These are phyloP conservation scores for Hypoxylon lenormandii DNA, from an alignment of 495 filamentous ascomycete species.

Conservation along the genomic window DNA sequence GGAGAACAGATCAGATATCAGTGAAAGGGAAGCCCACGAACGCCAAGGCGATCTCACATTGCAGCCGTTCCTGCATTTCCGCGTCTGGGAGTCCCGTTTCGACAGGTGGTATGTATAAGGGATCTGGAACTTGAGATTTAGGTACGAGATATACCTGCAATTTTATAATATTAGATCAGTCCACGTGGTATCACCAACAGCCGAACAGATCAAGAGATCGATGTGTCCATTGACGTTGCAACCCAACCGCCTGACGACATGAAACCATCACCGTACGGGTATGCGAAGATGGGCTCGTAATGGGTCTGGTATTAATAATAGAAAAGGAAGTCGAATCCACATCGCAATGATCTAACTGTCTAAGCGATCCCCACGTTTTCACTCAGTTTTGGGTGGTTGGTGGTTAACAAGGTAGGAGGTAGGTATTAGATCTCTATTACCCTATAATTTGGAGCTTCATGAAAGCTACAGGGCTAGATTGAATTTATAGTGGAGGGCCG, in stretches of 20 bases:
- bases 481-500: constrained; percentile 15
- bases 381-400: constrained; percentile 15
- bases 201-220: constrained; percentile 26
- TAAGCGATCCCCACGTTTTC: constrained; percentile 19
- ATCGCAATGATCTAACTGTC: constrained; percentile 9
- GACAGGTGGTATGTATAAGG: constrained; percentile 6
- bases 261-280: constrained; percentile 14
- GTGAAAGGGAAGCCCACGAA: constrained; percentile 1
- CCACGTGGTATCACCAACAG: constrained; percentile 42
- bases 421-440: neutral
- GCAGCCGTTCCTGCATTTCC: constrained; percentile 42
- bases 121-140: constrained; percentile 28
- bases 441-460: too few species aligned
- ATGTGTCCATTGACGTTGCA: constrained; percentile 6
- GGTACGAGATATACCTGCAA: constrained; percentile 2
- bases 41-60: constrained; percentile 42
- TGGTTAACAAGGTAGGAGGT: neutral
- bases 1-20: constrained; percentile 6
- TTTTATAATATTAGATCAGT: constrained; percentile 26
- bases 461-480: constrained; percentile 12
- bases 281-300: constrained; percentile 12
- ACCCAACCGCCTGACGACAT: constrained; percentile 18
- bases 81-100: constrained; percentile 31
- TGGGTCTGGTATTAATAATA: constrained; percentile 5
- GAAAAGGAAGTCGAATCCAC: constrained; percentile 2